A percentile compares a stretch with the other conserved stretches of the same genome.
Evolutionary conservation across 306 rosid genomes (phyloP).

Genomic region (Abrus precatorius): DNA sequence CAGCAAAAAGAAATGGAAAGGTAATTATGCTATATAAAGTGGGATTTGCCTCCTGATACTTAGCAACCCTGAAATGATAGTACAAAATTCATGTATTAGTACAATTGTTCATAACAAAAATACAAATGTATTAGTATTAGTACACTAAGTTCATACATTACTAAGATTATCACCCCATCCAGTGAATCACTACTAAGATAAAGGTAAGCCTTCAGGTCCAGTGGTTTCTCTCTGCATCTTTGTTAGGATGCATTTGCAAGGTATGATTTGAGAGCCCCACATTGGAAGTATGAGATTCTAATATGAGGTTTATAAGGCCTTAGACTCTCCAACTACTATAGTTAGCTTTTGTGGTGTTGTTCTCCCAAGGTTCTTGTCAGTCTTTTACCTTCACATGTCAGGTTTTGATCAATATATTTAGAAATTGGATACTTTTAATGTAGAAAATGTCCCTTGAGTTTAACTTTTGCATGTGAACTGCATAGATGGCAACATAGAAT

Average conservation of each 20-base stretch:
- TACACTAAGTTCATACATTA: slow-evolving; percentile 26
- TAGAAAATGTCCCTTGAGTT: background rate
- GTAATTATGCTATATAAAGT: slow-evolving; percentile 87
- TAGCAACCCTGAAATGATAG: slow-evolving; percentile 85
- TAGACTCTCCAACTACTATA: too few relatives aligned
- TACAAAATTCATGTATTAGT: background rate
- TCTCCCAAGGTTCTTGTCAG: too few relatives aligned
- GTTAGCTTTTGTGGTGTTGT: too few relatives aligned
- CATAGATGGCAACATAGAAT: slow-evolving; percentile 6
- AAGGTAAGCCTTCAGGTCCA: background rate
- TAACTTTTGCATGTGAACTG: slow-evolving; percentile 4
- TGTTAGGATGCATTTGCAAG: too few relatives aligned
- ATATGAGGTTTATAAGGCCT: too few relatives aligned
- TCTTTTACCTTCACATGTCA: slow-evolving; percentile 1
- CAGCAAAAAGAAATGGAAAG: slow-evolving; percentile 98
- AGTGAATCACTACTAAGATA: background rate
- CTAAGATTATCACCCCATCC: slow-evolving; percentile 27
- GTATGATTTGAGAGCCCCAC: too few relatives aligned
- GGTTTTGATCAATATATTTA: background rate
- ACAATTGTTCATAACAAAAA: background rate
- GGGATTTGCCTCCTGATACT: slow-evolving; percentile 98
- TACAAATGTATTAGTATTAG: background rate
- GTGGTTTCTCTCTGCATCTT: background rate
- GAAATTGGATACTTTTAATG: background rate
- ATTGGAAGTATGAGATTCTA: too few relatives aligned